Evolutionary conservation across 164 flowering plant genomes (phyloP).

Genomic region (Dillenia turbinata): DNA sequence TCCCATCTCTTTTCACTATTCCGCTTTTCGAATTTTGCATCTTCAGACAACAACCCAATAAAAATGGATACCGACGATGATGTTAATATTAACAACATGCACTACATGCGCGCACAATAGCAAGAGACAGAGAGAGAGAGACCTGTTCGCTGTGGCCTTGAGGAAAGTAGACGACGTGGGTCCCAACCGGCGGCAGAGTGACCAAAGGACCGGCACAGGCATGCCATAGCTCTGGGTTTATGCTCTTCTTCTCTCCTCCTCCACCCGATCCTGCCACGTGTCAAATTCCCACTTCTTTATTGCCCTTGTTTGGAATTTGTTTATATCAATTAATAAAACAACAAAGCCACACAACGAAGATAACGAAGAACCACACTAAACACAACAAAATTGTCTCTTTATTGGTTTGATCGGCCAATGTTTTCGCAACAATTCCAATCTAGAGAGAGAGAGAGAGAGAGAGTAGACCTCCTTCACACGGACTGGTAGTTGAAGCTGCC

Average conservation of each 20-base stretch:
- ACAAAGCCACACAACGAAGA: not conserved
- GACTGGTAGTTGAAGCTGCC: constrained; percentile 12
- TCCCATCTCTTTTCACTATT: not conserved
- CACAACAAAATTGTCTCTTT: not conserved
- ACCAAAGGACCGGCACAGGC: constrained; percentile 93
- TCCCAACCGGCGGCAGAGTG: constrained; percentile 75
- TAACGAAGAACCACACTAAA: not conserved
- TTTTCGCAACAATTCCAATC: not conserved
- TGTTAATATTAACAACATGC: not conserved
- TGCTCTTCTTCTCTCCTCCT: constrained; percentile 67
- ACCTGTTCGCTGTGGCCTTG: constrained; percentile 98
- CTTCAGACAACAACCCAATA: not conserved
- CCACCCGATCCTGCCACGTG: constrained; percentile 16
- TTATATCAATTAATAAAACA: constrained; percentile 11
- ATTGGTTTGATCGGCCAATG: constrained; percentile 1
- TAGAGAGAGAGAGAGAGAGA: constrained; percentile 1
- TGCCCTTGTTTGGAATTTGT: not conserved
- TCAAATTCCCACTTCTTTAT: constrained; percentile 11
- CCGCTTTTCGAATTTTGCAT: not conserved
- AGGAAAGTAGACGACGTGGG: constrained; percentile 82
- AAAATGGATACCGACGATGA: not conserved
- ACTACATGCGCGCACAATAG: constrained; percentile 6
- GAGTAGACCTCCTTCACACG: constrained; percentile 38
- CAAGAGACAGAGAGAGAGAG: not conserved
- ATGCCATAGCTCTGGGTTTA: constrained; percentile 92